Percentiles rank a stretch among this genome's conserved stretches.
Evolutionary conservation across 805 yeast species (phyloP).

Genomic region (Metschnikowia similis): DNA sequence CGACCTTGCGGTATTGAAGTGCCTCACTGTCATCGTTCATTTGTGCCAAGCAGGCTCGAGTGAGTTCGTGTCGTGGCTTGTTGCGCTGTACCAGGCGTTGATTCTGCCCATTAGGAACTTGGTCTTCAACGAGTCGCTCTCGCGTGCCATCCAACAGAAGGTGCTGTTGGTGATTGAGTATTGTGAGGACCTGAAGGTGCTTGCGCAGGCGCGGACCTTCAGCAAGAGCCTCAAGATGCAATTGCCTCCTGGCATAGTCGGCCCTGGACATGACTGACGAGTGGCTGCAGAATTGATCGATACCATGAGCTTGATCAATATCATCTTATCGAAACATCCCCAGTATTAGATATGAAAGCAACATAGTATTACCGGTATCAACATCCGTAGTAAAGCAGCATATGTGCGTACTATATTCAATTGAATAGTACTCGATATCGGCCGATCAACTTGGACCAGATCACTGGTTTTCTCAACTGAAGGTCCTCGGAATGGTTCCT

Average conservation of each 20-base stretch:
- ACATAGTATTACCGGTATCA: no score
- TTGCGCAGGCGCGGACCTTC: conserved; percentile 18
- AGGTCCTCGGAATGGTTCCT: no score
- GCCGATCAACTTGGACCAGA: no score
- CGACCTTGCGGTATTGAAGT: conserved; percentile 34
- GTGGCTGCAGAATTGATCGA: no score
- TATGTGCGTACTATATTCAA: no score
- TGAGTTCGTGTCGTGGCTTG: conserved; percentile 47
- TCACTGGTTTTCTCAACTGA: no score
- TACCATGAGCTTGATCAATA: no score
- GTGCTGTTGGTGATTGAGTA: conserved; percentile 29
- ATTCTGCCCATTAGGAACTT: conserved; percentile 18
- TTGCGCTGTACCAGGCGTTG: conserved; percentile 7
- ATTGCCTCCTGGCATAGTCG: background rate
- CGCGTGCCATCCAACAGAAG: conserved; percentile 31
- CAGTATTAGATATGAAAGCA: no score
- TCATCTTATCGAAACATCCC: no score
- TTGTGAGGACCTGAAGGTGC: conserved; percentile 28
- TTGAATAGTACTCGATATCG: no score
- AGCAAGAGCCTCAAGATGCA: conserved; percentile 5
- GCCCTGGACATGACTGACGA: no score
- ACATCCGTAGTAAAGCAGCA: no score
- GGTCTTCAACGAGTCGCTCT: conserved; percentile 8
- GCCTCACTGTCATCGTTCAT: conserved; percentile 49
- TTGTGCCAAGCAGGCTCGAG: conserved; percentile 51